phyloP scores from a whole-genome alignment of 176 grass and related monocot species.

The Secale cereale region DNA sequence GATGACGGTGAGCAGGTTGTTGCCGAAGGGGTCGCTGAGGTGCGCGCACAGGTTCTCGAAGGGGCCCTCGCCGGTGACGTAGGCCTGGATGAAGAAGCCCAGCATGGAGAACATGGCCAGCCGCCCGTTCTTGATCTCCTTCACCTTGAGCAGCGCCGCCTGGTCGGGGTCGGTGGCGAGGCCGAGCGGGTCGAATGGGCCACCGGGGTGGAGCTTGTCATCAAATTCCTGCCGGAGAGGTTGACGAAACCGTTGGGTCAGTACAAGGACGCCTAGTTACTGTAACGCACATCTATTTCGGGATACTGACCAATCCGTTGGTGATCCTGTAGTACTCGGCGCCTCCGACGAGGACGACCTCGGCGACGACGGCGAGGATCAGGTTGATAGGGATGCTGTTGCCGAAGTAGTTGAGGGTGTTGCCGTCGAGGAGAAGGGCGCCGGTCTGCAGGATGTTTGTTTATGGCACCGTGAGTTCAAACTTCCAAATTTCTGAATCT shows the following conservation, averaged over 20 bases:
- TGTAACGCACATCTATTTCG: neutral
- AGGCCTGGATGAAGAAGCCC: conserved; percentile 96
- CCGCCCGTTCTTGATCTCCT: conserved; percentile 99
- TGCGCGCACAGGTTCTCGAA: conserved; percentile 90
- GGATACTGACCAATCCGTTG: conserved; percentile 70
- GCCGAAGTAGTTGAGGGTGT: conserved; percentile 96
- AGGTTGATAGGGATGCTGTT: conserved; percentile 98
- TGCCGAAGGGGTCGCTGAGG: conserved; percentile 95
- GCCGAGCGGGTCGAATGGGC: conserved; percentile 85
- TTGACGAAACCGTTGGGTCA: neutral
- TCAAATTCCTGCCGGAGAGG: conserved; percentile 56
- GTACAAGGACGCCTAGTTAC: neutral
- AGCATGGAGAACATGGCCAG: conserved; percentile 97
- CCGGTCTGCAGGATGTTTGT: conserved; percentile 57
- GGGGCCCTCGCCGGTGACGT: conserved; percentile 95
- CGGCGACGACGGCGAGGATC: conserved; percentile 60
- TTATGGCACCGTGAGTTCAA: neutral
- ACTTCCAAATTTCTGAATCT: neutral
- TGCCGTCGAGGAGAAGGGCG: conserved; percentile 90
- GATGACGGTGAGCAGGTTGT: conserved; percentile 98
- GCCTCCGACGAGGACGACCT: conserved; percentile 82
- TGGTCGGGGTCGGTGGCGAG: conserved; percentile 84
- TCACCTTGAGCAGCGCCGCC: conserved; percentile 89
- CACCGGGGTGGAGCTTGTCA: conserved; percentile 88
- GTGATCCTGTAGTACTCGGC: conserved; percentile 96